Base-by-base conservation (phyloP, 2,329 filamentous ascomycete genomes). In the Fusarium lyarnte region DNA sequence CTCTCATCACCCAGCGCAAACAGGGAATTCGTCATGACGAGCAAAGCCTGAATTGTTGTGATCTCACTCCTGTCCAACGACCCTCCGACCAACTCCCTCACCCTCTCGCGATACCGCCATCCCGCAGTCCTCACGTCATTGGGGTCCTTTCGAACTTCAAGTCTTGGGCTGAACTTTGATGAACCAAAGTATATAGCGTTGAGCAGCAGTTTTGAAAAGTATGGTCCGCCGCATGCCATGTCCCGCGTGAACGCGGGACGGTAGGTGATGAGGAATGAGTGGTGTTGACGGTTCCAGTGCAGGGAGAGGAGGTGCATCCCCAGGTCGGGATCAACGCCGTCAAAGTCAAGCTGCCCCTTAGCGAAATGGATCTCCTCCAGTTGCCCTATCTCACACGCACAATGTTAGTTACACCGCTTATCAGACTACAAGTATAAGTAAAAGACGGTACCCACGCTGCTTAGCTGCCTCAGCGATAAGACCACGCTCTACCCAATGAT, bases 151-250 rank as follows among this genome's bases (percentile, higher is more conserved):
- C 85, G 84, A 1, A 87, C 81, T 46, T 86, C 83, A 2, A 81
- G 78, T 0, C 85, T 79, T 4, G 82, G 81, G 46, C 83, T 85
- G 66, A 85, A 86, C 59, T 87, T 87, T 25, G 72, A 70, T 2
- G 69, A 70, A 2, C 68, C 67, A 84, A 7, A 85, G 67, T 87
- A 84, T 6, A 90, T 86, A 5, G 87, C 87, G 70, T 90, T 88
- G 9, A 90, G 78, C 3, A 90, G 80, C 6, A 87, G 81, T 61
- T 87, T 86, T 2, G 87, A 89, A 66, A 88, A 90, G 76, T 89
- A 89, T 0, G 86, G 87, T 0, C 88, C 88, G 21, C 82, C 79
- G 46, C 85, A 84, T 54, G 87, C 86, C 85, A 88, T 85, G 72
- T 85, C 83, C 7, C 84, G 76, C 84, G 87, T 87, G 58, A 89